Evolutionary conservation across 2,329 filamentous ascomycete species (phyloP), one percentile per base, ranked within the genome.

Genomic region (Geoglossum cookeanum): DNA sequence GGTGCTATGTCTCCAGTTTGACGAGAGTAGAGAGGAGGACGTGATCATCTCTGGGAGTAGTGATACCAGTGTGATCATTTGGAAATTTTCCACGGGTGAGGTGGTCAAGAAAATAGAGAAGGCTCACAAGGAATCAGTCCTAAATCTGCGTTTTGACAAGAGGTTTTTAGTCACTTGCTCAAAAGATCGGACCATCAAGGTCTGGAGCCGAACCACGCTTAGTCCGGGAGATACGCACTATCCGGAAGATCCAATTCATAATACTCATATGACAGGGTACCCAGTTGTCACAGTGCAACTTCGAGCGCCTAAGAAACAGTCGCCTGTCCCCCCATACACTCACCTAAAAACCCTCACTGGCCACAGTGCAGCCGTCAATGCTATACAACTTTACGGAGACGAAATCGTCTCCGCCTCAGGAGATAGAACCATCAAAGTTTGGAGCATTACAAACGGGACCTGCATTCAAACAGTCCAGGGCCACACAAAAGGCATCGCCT

Each of bases 171-270:
- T 97, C 11, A 98, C 92, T 0, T 97, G 92, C 65, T 97, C 91
- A 54, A 98, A 98, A 68, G 92, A 98, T 69, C 94, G 90, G 69
- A 85, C 85, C 0, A 95, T 98, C 74, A 96, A 96, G 69, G 83
- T 98, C 17, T 98, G 94, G 79, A 97, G 91, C 67, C 82, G 92
- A 4, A 77, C 74, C 17, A 75, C 81, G 17, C 72, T 95, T n/a
- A 72, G 67, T 49, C 69, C 70, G 3, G 66, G 68, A 32, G 70
- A 74, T 60, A 65, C 70, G 29, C 66, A 74, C 57, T 74, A 74
- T 62, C 71, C 74, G 30, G 53, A 64, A 68, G 17, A 68, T 63
- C 75, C 77, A 1, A 68, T 71, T 2, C 78, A 80, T 62, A 78
- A 80, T 39, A 68, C 80, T 59, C 74, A 79, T 61, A 74, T 74